Conservation (phyloP, 1,284 basidiomycete genomes). For the Apiotrichum sp. region DNA sequence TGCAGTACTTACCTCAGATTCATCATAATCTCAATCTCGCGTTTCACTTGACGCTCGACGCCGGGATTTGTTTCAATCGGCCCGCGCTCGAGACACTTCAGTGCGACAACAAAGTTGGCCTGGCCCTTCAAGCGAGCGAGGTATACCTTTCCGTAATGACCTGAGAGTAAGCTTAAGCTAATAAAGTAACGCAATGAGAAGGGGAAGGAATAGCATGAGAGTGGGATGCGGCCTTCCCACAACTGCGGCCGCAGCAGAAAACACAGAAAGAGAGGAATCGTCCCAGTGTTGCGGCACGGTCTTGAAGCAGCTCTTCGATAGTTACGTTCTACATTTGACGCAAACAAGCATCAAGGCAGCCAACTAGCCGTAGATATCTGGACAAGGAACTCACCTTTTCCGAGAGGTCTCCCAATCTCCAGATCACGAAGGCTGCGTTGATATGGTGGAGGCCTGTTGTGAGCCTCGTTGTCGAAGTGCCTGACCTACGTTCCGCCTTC, state of each 20-base stretch:
- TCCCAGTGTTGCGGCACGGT: too few relatives aligned
- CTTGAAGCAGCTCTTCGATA: too few relatives aligned
- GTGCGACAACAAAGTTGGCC: constrained; percentile 31
- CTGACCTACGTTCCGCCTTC: neutral
- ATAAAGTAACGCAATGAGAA: too few relatives aligned
- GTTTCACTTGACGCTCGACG: constrained; percentile 85
- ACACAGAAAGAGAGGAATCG: too few relatives aligned
- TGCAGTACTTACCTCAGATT: constrained; percentile 20
- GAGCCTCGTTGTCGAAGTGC: too few relatives aligned
- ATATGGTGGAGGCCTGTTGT: too few relatives aligned
- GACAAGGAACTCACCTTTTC: constrained; percentile 67
- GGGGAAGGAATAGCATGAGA: too few relatives aligned
- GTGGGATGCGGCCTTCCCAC: too few relatives aligned
- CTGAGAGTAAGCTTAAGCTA: constrained; percentile 9
- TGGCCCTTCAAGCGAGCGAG: constrained; percentile 84
- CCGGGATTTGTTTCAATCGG: constrained; percentile 62
- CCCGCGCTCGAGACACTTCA: constrained; percentile 15
- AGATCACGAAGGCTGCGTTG: constrained; percentile 50
- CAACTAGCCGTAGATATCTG: too few relatives aligned
- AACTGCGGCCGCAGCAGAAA: too few relatives aligned
- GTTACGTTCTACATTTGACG: too few relatives aligned
- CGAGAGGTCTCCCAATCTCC: constrained; percentile 88
- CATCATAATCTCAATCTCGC: constrained; percentile 90
- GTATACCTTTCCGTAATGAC: constrained; percentile 83
- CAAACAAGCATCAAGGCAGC: too few relatives aligned